Percentiles rank a stretch among this genome's conserved stretches.
phyloP scores from a whole-genome alignment of 495 filamentous ascomycete genomes.

The Daldinia bambusicola region DNA sequence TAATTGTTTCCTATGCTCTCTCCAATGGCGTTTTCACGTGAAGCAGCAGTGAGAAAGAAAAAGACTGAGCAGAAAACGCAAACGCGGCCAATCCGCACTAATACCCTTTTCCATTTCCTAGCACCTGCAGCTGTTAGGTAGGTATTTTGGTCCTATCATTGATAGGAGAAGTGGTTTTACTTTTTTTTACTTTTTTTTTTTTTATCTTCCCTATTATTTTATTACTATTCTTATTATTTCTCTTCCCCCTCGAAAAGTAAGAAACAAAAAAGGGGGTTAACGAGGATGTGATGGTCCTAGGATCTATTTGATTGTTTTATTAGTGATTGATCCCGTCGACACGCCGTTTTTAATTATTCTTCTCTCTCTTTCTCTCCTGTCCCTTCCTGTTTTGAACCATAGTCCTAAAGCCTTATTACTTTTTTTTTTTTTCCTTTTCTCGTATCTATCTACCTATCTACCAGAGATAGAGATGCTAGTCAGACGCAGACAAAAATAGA shows the following conservation, averaged over 20 bases:
- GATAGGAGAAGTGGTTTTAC: slow-evolving; percentile 31
- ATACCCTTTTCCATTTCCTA: slow-evolving; percentile 37
- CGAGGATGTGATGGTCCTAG: slow-evolving; percentile 14
- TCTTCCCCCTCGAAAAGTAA: slow-evolving; percentile 11
- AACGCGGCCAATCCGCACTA: slow-evolving; percentile 40
- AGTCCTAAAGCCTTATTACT: slow-evolving; percentile 9
- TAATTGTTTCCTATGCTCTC: not conserved
- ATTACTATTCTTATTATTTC: slow-evolving; percentile 36
- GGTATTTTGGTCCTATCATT: slow-evolving; percentile 22
- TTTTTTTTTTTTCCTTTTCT: not conserved
- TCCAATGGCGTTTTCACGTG: slow-evolving; percentile 24
- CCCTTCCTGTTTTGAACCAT: slow-evolving; percentile 17
- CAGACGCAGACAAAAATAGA: not conserved
- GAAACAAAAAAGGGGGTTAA: slow-evolving; percentile 9
- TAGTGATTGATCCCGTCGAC: slow-evolving; percentile 37
- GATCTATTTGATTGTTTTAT: slow-evolving; percentile 37
- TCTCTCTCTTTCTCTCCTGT: slow-evolving; percentile 1
- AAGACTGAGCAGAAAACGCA: slow-evolving; percentile 22
- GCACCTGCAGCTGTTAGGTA: slow-evolving; percentile 31
- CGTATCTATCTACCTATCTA: slow-evolving; percentile 20
- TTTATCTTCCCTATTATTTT: slow-evolving; percentile 33
- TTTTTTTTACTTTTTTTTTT: slow-evolving; percentile 30
- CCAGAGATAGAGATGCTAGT: slow-evolving; percentile 10
- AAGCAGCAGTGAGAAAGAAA: slow-evolving; percentile 26
- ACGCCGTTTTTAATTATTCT: slow-evolving; percentile 18